Evolutionary conservation across 2,329 filamentous ascomycete genomes (phyloP), one percentile per base, ranked within the genome.

Genomic region (Shiraia sp.): DNA sequence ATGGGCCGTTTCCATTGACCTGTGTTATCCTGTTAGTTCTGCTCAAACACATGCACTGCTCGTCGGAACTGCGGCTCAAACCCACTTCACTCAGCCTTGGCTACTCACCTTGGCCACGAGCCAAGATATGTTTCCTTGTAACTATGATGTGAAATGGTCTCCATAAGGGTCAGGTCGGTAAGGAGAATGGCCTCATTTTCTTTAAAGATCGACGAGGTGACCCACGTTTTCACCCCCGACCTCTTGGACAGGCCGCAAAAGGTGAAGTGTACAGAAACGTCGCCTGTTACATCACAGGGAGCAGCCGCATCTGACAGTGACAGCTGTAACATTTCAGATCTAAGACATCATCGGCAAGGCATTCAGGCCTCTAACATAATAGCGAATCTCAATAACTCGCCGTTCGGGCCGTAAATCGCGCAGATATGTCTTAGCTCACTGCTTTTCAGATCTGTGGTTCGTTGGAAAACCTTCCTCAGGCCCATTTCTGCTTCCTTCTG

Each of bases 231-330:
- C 17, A 22, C 14, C 17, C 10, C 31, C 16, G 31, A n/a, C 7
- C 19, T 19, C 10, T 7, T 12, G 17, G 14, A 9, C 7, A 10
- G 31, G 31, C 17, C 8, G 19, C 19, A 22, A 22, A 22, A 22
- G 8, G 4, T 22, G 19, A 22, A 22, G 19, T 22, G 19, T 22
- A 22, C 19, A 22, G 19, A 22, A 22, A 22, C 19, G 19, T 22
- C 19, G 19, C 19, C 19, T 8, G 19, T 22, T 22, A 22, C 19
- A 22, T 22, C 4, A 22, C 19, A 22, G 19, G 8, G 19, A 22
- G 8, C 19, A 8, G 8, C 31, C 34, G 33, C 42, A 22, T 33
- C 27, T 39, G 46, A 40, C 46, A 51, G 42, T 42, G 34, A 39
- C 42, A 48, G 25, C 30, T 51, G 42, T 28, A 36, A 36, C 34